Percentiles rank a stretch among this genome's conserved stretches.
phyloP scores from a whole-genome alignment of 176 grass and related monocot species.

The Metroxylon sagu region DNA sequence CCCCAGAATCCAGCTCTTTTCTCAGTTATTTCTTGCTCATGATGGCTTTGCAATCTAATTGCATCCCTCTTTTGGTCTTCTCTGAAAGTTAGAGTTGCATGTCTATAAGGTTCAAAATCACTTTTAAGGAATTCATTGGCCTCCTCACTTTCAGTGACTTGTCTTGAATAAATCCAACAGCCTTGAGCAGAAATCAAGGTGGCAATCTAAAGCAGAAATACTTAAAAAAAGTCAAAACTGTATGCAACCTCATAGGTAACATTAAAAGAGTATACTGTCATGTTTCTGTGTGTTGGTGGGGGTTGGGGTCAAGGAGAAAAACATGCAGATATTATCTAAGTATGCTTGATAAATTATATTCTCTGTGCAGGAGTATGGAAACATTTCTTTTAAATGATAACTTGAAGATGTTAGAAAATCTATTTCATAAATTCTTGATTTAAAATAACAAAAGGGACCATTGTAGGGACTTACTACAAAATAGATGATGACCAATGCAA shows the following conservation, averaged over 20 bases:
- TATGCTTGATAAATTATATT: too few relatives aligned
- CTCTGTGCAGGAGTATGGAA: too few relatives aligned
- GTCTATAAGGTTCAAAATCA: conserved; percentile 31
- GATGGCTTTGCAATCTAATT: conserved; percentile 23
- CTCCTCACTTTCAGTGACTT: conserved; percentile 31
- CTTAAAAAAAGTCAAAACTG: background rate
- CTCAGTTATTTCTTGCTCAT: conserved; percentile 41
- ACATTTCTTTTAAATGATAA: too few relatives aligned
- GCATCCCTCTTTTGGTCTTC: conserved; percentile 19
- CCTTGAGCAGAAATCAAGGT: conserved; percentile 59
- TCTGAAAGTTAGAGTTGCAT: conserved; percentile 23
- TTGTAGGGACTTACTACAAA: conserved; percentile 37
- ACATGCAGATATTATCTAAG: too few relatives aligned
- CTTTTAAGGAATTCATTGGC: conserved; percentile 32
- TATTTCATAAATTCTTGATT: too few relatives aligned
- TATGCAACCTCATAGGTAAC: background rate
- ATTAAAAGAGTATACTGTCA: background rate
- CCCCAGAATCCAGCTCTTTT: conserved; percentile 61
- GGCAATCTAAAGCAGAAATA: conserved; percentile 30
- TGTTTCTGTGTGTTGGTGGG: too few relatives aligned
- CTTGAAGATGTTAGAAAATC: too few relatives aligned
- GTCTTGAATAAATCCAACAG: conserved; percentile 58
- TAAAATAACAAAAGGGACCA: background rate
- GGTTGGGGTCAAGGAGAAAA: too few relatives aligned
- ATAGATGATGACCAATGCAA: conserved; percentile 59